Base-by-base conservation (phyloP, 2,329 filamentous ascomycete genomes). In the Pseudogymnoascus sp. region DNA sequence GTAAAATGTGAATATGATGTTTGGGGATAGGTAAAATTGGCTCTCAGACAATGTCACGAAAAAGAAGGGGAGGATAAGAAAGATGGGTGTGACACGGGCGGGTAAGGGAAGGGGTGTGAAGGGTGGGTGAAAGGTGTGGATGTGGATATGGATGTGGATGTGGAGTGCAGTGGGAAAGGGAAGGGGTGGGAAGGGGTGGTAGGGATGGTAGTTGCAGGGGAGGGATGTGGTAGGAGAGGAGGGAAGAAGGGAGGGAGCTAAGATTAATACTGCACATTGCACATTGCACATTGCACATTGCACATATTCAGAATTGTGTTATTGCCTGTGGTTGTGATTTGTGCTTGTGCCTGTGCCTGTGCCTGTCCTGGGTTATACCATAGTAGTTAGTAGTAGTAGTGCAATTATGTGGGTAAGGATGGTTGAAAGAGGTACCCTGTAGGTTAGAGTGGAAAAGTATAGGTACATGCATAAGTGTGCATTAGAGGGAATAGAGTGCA, bases 151-250 rank as follows among this genome's bases (percentile, higher is more conserved):
- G 35, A 25, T 63, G 58, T 58, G 28, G 25, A 58, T 64, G 63
- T 23, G 36, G 36, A 16, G 60, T 64, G 12, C 65, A 41, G 2
- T 12, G n/a, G 6, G 52, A 67, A 55, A 66, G 68, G 60, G 41
- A 8, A 38, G 68, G 61, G 58, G 36, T 60, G 60, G 38, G 62
- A 61, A 23, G 64, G 63, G 7, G 39, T 65, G 9, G 19, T 68
- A 22, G 42, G 5, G 65, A 63, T 12, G 58, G 59, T 42, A n/a
- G 36, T 14, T 6, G 35, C 5, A 16, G n/a, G 36, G 36, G 36
- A 19, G 9, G 14, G 35, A 7, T 35, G 33, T 35, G 33, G 33
- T 35, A 14, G 14, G 36, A 38, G 36, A 14, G 14, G 36, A 38
- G 36, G 36, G 36, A 38, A 6, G 30, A 33, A 19, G 19, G 30